Percentiles rank a stretch among this genome's conserved stretches.
phyloP scores from a whole-genome alignment of 1,139 yeast species.

The Nakaseomyces delphensis region DNA sequence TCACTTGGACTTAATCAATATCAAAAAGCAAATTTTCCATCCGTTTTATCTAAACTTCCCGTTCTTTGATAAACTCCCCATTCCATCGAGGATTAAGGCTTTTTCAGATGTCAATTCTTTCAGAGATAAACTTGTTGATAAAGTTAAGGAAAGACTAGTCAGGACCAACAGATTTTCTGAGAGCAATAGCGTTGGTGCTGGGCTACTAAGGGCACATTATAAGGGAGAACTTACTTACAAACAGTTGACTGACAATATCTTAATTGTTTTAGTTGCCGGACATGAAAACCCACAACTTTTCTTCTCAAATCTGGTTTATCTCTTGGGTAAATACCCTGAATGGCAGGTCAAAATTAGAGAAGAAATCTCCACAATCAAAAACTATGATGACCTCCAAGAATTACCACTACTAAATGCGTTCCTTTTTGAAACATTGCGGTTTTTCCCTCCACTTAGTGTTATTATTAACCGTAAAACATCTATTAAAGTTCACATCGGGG shows the following conservation, averaged over 20 bases:
- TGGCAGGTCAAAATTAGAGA: slow-evolving; percentile 36
- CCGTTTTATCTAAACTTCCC: slow-evolving; percentile 53
- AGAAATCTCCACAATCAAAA: slow-evolving; percentile 21
- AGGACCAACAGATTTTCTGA: slow-evolving; percentile 31
- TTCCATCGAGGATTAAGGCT: slow-evolving; percentile 42
- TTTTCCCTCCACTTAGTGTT: slow-evolving; percentile 52
- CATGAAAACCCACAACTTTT: slow-evolving; percentile 56
- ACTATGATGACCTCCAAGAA: slow-evolving; percentile 17
- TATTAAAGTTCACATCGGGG: slow-evolving; percentile 35
- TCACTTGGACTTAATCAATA: slow-evolving; percentile 36
- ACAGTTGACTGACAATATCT: slow-evolving; percentile 50
- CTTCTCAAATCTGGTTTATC: slow-evolving; percentile 41
- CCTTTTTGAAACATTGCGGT: slow-evolving; percentile 45
- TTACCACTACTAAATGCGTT: slow-evolving; percentile 33
- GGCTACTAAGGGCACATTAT: slow-evolving; percentile 36
- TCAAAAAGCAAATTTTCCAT: slow-evolving; percentile 48
- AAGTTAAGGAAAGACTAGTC: slow-evolving; percentile 27
- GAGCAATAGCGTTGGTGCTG: slow-evolving; percentile 29
- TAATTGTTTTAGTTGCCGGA: slow-evolving; percentile 51
- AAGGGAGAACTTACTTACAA: slow-evolving; percentile 35
- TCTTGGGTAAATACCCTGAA: slow-evolving; percentile 37
- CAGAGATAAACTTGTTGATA: slow-evolving; percentile 32
- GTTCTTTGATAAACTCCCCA: slow-evolving; percentile 41
- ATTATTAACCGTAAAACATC: slow-evolving; percentile 46
- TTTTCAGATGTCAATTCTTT: slow-evolving; percentile 39